phyloP scores from a whole-genome alignment of 495 filamentous ascomycete genomes.

The Clavariopsis aquatica region DNA sequence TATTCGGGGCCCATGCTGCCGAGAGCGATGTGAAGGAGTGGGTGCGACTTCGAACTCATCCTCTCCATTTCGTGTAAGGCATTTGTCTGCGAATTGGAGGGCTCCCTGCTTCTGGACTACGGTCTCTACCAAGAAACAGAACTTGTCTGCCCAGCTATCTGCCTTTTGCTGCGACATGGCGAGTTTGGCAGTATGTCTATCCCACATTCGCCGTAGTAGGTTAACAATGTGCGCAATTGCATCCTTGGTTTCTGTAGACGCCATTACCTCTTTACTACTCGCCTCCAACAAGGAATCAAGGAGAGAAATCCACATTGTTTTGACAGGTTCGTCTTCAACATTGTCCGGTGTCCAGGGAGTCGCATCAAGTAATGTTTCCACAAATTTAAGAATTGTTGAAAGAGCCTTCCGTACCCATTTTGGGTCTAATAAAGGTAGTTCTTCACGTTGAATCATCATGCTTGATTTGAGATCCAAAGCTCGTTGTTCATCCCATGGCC shows the following conservation, averaged over 20 bases:
- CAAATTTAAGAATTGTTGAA: slow-evolving; percentile 58
- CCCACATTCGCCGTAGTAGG: slow-evolving; percentile 69
- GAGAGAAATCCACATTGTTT: slow-evolving; percentile 68
- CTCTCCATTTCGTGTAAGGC: slow-evolving; percentile 45
- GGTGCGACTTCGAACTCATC: slow-evolving; percentile 41
- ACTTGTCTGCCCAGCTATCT: slow-evolving; percentile 59
- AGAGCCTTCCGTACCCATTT: slow-evolving; percentile 84
- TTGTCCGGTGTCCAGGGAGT: slow-evolving; percentile 55
- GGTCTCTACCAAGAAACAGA: slow-evolving; percentile 59
- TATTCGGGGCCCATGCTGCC: slow-evolving; percentile 33
- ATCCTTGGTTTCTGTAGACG: slow-evolving; percentile 75
- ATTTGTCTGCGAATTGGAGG: slow-evolving; percentile 77
- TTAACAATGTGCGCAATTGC: slow-evolving; percentile 72
- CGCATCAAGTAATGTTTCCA: slow-evolving; percentile 63
- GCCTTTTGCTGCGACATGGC: slow-evolving; percentile 21
- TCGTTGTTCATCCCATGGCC: slow-evolving; percentile 73
- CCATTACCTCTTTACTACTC: slow-evolving; percentile 85
- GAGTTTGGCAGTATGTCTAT: slow-evolving; percentile 22
- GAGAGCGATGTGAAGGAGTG: slow-evolving; percentile 43
- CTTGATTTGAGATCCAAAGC: slow-evolving; percentile 62
- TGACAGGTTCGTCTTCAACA: slow-evolving; percentile 50
- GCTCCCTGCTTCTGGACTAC: slow-evolving; percentile 67
- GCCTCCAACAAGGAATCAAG: slow-evolving; percentile 71
- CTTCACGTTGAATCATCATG: slow-evolving; percentile 63
- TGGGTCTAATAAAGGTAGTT: slow-evolving; percentile 70